These are phyloP conservation scores for Rehmannia glutinosa DNA, from an alignment of 257 asterid genomes.

Conservation along the genomic window DNA sequence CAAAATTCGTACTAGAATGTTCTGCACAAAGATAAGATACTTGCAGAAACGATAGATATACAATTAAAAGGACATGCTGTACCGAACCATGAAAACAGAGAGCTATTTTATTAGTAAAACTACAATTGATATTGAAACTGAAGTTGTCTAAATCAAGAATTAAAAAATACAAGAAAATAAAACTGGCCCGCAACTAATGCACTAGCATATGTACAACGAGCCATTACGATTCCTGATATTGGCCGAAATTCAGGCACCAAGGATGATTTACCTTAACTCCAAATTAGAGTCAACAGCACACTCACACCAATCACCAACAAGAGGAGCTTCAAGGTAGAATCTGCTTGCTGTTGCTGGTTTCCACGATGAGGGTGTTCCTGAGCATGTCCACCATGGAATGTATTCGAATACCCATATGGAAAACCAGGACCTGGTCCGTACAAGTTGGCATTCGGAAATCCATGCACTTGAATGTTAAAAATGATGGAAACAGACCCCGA, in stretches of 20 bases:
- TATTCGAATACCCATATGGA: slow-evolving; percentile 46
- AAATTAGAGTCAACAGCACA: slow-evolving; percentile 58
- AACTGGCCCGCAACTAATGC: not conserved
- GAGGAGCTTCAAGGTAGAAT: slow-evolving; percentile 56
- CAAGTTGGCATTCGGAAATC: slow-evolving; percentile 41
- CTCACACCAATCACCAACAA: slow-evolving; percentile 47
- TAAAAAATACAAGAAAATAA: not conserved
- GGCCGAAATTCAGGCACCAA: not conserved
- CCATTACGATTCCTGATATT: not conserved
- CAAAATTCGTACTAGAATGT: no score
- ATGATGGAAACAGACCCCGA: slow-evolving; percentile 52
- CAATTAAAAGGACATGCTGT: no score
- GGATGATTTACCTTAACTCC: slow-evolving; percentile 24
- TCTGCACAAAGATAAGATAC: no score
- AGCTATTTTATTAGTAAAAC: no score
- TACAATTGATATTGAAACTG: no score
- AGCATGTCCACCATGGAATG: slow-evolving; percentile 48
- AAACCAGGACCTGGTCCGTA: slow-evolving; percentile 63
- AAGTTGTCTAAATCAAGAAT: not conserved
- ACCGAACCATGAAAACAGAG: no score
- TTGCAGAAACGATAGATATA: no score
- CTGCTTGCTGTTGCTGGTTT: slow-evolving; percentile 69
- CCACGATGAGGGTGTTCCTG: slow-evolving; percentile 28
- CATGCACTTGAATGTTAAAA: slow-evolving; percentile 53
- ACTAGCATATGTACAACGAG: not conserved